A percentile compares a stretch with the other conserved stretches of the same genome.
These are phyloP conservation scores for Arthrobotrys iridis DNA, from an alignment of 2,329 filamentous ascomycete genomes.

Conservation along the genomic window DNA sequence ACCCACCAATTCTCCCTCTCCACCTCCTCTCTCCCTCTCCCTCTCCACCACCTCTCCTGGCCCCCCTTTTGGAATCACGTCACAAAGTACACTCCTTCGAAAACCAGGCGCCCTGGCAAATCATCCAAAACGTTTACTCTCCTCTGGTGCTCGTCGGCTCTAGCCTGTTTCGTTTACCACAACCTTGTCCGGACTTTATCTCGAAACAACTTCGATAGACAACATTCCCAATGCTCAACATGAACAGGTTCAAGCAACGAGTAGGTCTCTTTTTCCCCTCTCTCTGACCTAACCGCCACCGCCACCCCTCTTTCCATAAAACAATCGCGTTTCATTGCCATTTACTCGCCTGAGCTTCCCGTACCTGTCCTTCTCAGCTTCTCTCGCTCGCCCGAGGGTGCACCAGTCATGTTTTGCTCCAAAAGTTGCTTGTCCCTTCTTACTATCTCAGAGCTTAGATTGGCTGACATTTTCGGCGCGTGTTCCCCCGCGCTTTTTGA, in stretches of 20 bases:
- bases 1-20: not conserved
- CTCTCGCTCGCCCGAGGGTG: slow-evolving; percentile 1
- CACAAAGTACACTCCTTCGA: slow-evolving; percentile 41
- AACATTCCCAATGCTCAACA: slow-evolving; percentile 49
- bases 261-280: slow-evolving; percentile 12
- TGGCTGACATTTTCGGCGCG: slow-evolving; percentile 46
- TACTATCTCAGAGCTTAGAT: slow-evolving; percentile 53
- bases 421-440: slow-evolving; percentile 19
- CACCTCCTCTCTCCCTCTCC: not conserved
- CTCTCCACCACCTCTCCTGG: not conserved
- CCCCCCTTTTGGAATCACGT: slow-evolving; percentile 33
- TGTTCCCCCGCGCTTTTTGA: slow-evolving; percentile 19
- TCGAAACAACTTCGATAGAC: slow-evolving; percentile 13
- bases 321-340: slow-evolving; percentile 24
- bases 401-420: slow-evolving; percentile 8
- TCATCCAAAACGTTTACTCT: not conserved
- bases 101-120: slow-evolving; percentile 27
- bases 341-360: slow-evolving; percentile 3
- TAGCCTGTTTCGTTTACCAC: slow-evolving; percentile 19
- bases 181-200: slow-evolving; percentile 6
- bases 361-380: not conserved
- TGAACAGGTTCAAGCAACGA: slow-evolving; percentile 50
- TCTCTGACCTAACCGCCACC: no score
- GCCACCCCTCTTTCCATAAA: not conserved
- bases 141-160: slow-evolving; percentile 27